Evolutionary conservation across 2,329 filamentous ascomycete species (phyloP).

Genomic region (Bretziella fagacearum): DNA sequence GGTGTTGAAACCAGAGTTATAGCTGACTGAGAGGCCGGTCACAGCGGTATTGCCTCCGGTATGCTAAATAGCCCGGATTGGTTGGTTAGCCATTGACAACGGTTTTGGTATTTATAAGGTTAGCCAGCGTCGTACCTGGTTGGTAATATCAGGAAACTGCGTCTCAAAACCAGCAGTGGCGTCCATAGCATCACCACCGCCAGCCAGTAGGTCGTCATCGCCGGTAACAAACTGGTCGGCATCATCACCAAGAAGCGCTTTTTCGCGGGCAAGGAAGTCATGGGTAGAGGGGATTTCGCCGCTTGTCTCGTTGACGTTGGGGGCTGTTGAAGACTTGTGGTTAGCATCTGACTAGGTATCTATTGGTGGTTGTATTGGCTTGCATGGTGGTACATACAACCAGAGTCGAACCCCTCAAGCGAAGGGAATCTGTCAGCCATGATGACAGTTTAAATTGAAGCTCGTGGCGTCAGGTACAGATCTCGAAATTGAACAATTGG

Average conservation of each 20-base stretch:
- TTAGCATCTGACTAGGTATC: neutral
- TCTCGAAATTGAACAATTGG: neutral
- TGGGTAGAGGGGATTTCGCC: conserved; percentile 42
- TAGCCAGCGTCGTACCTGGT: conserved; percentile 50
- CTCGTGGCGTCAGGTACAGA: too few species aligned
- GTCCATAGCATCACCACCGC: conserved; percentile 44
- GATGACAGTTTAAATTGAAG: conserved; percentile 2
- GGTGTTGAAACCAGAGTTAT: conserved; percentile 44
- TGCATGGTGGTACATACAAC: conserved; percentile 28
- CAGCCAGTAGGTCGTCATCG: conserved; percentile 39
- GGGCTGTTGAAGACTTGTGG: conserved; percentile 31
- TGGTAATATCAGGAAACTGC: conserved; percentile 72
- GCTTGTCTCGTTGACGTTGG: conserved; percentile 41
- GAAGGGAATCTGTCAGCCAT: conserved; percentile 72
- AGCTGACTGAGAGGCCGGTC: conserved; percentile 48
- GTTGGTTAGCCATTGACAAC: conserved; percentile 5
- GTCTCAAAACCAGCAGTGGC: conserved; percentile 76
- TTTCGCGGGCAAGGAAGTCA: conserved; percentile 85
- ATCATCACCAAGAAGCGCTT: conserved; percentile 78
- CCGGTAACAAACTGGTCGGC: conserved; percentile 76
- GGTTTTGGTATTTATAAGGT: neutral
- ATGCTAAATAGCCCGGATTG: conserved; percentile 28
- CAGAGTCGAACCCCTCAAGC: conserved; percentile 58
- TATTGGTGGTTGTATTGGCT: neutral
- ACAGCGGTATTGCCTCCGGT: conserved; percentile 64